Evolutionary conservation across 495 filamentous ascomycete genomes (phyloP).

Genomic region (Podospora tetraspora): DNA sequence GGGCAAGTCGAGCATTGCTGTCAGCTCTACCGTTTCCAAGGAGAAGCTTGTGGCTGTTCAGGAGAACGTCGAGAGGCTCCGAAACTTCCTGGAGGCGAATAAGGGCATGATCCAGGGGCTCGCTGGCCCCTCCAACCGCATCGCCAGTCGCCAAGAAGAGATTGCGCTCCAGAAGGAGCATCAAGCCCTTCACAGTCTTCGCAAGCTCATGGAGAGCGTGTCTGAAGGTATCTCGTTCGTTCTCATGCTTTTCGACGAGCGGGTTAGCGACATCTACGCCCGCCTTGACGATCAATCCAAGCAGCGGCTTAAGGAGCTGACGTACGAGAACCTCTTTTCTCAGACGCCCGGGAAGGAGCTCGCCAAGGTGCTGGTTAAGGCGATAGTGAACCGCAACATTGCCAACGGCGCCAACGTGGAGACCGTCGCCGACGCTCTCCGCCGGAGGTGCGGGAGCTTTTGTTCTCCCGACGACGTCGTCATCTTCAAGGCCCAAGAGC

Average conservation of each 20-base stretch:
- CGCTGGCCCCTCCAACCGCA: conserved; percentile 73
- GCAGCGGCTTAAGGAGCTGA: conserved; percentile 65
- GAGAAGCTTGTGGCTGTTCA: conserved; percentile 70
- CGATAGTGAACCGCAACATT: conserved; percentile 96
- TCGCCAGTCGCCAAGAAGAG: conserved; percentile 77
- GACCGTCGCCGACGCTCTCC: conserved; percentile 86
- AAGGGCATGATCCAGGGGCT: conserved; percentile 87
- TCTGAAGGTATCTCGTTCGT: conserved; percentile 96
- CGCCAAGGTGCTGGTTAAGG: conserved; percentile 95
- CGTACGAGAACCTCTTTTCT: conserved; percentile 81
- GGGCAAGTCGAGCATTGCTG: conserved; percentile 45
- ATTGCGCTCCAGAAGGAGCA: conserved; percentile 87
- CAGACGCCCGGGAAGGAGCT: conserved; percentile 73
- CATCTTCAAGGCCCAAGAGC: conserved; percentile 96
- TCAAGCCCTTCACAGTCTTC: conserved; percentile 79
- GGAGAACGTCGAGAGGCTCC: conserved; percentile 68
- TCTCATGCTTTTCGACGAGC: conserved; percentile 86
- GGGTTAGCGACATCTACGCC: conserved; percentile 80
- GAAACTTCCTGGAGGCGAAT: conserved; percentile 77
- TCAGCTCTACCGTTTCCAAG: conserved; percentile 55
- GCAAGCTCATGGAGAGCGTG: conserved; percentile 73
- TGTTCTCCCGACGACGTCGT: conserved; percentile 95
- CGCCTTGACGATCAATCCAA: conserved; percentile 65
- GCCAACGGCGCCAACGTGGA: conserved; percentile 93
- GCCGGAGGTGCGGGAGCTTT: conserved; percentile 88